Conservation (phyloP, 1,139 yeast species). For the Citeromyces hawaiiensis region DNA sequence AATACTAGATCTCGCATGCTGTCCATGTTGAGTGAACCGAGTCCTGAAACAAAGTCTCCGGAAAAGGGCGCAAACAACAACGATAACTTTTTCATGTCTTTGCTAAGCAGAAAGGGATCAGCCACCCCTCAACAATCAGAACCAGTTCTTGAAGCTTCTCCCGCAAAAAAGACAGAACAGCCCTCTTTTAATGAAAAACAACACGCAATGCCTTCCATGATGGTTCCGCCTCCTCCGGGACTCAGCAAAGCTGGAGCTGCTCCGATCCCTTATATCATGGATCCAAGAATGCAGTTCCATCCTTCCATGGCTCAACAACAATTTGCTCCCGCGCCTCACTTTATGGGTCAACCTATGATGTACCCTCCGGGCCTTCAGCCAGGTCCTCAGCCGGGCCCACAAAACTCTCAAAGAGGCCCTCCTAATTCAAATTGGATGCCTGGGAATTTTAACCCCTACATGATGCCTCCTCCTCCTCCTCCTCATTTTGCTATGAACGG, state of each 20-base stretch:
- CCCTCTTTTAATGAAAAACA: not conserved
- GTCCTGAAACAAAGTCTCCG: not conserved
- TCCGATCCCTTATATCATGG: constrained; percentile 2
- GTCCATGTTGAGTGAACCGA: constrained; percentile 3
- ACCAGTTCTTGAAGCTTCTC: constrained; percentile 2
- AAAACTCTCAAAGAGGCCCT: constrained; percentile 4
- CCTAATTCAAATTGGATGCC: constrained; percentile 6
- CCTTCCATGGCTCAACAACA: not conserved
- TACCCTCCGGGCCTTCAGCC: constrained; percentile 2
- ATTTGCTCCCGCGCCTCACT: not conserved
- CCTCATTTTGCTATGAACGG: constrained; percentile 1
- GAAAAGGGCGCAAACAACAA: not conserved
- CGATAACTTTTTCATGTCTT: constrained; percentile 30
- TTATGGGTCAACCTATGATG: not conserved
- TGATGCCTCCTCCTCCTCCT: constrained; percentile 1
- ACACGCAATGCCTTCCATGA: constrained; percentile 18
- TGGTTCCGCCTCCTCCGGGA: constrained; percentile 2
- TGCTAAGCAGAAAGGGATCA: constrained; percentile 20
- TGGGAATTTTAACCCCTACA: constrained; percentile 7
- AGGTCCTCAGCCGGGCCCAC: constrained; percentile 3
- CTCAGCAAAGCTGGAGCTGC: not conserved
- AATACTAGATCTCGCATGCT: constrained; percentile 3
- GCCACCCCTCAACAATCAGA: not conserved
- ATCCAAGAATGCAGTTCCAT: constrained; percentile 3
- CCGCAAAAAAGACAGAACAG: constrained; percentile 1